A percentile compares a stretch with the other conserved stretches of the same genome.
These are phyloP conservation scores for Diaporthe caulivora DNA, from an alignment of 2,329 filamentous ascomycete species.

Conservation along the genomic window DNA sequence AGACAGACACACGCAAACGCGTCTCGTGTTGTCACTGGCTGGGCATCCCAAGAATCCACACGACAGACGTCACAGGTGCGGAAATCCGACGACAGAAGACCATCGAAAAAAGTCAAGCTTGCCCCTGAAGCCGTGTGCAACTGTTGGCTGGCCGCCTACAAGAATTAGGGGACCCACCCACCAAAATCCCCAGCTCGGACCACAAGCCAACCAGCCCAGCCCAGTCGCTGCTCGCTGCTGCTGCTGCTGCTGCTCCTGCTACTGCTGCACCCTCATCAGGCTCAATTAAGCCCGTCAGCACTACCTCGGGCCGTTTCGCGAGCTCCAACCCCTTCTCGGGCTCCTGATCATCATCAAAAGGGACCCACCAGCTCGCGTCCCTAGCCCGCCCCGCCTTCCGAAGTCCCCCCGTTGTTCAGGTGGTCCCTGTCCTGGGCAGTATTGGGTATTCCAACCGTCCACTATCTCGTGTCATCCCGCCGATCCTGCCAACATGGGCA, in stretches of 20 bases:
- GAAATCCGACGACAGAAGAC: not conserved
- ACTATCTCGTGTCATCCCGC: not conserved
- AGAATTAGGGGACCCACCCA: constrained; percentile 20
- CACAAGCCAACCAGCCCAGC: not conserved
- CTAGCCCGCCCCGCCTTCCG: constrained; percentile 33
- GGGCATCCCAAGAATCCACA: not conserved
- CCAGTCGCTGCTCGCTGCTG: constrained; percentile 18
- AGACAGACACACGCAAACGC: not conserved
- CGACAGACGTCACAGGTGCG: not conserved
- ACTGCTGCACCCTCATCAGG: not conserved
- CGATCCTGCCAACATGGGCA: constrained; percentile 58
- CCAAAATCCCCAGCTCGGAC: not conserved
- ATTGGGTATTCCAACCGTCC: not conserved
- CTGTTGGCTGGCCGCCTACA: not conserved
- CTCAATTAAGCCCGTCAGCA: constrained; percentile 19
- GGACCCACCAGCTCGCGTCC: constrained; percentile 25
- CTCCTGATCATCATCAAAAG: constrained; percentile 29
- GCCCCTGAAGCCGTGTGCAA: constrained; percentile 22
- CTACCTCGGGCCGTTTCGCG: constrained; percentile 28
- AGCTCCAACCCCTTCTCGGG: constrained; percentile 20
- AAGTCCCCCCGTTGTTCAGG: constrained; percentile 31
- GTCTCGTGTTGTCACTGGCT: not conserved
- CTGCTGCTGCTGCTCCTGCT: not conserved
- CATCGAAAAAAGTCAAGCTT: not conserved
- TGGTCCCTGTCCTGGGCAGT: not conserved